These are phyloP conservation scores for Colletotrichum caudatum DNA, from an alignment of 2,329 filamentous ascomycete species.

Conservation along the genomic window DNA sequence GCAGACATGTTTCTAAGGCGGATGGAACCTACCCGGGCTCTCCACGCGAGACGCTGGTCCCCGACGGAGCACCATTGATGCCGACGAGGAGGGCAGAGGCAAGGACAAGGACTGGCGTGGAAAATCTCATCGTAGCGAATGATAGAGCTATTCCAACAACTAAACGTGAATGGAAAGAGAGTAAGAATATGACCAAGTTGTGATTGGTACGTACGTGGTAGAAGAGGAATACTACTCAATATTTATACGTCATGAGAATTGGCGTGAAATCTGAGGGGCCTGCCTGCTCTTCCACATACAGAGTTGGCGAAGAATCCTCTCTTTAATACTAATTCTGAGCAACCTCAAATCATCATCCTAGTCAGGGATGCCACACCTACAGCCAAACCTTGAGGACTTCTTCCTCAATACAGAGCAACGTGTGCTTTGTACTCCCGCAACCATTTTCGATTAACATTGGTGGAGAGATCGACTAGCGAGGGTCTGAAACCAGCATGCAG, in stretches of 20 bases:
- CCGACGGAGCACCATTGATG: slow-evolving; percentile 38
- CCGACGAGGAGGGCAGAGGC: slow-evolving; percentile 37
- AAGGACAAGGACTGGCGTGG: slow-evolving; percentile 27
- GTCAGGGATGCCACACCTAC: slow-evolving; percentile 26
- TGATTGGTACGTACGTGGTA: slow-evolving; percentile 16
- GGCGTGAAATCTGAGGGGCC: slow-evolving; percentile 31
- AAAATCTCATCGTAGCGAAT: slow-evolving; percentile 29
- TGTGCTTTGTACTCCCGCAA: slow-evolving; percentile 5
- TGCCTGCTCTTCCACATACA: neutral
- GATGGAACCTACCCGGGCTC: neutral
- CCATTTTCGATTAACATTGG: slow-evolving; percentile 32
- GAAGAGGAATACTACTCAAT: slow-evolving; percentile 6
- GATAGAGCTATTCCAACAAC: neutral
- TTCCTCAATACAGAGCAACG: neutral
- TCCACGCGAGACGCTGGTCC: slow-evolving; percentile 3
- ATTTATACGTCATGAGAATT: slow-evolving; percentile 23
- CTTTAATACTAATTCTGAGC: slow-evolving; percentile 32
- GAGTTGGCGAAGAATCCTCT: neutral
- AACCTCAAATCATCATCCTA: neutral
- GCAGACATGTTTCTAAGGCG: neutral
- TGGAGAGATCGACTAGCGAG: slow-evolving; percentile 29
- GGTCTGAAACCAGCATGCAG: slow-evolving; percentile 29
- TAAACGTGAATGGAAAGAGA: neutral
- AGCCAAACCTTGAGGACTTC: slow-evolving; percentile 28
- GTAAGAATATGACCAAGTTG: slow-evolving; percentile 18